Evolutionary conservation across 768 basidiomycete species (phyloP).

Genomic region (Epithele typhae): DNA sequence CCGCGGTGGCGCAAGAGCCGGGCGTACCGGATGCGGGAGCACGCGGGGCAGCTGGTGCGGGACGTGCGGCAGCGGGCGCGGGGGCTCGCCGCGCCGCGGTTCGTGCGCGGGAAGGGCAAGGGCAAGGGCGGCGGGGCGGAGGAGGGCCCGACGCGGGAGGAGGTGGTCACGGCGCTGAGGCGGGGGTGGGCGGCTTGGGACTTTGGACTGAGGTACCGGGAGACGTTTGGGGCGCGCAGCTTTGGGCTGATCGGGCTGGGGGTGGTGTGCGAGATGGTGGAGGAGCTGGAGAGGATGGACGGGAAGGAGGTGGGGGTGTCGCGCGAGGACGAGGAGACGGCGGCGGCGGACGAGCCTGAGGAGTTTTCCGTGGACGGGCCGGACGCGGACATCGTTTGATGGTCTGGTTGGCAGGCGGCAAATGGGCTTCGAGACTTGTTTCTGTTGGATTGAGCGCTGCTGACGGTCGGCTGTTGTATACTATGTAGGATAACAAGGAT

Average conservation of each 20-base stretch:
- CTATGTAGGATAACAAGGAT: no score
- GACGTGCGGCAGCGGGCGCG: slow-evolving; percentile 42
- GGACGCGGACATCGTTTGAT: no score
- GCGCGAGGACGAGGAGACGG: background rate
- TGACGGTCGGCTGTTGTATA: no score
- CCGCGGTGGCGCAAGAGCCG: slow-evolving; percentile 54
- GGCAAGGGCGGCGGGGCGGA: background rate
- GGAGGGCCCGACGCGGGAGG: slow-evolving; percentile 2
- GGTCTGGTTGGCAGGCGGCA: no score
- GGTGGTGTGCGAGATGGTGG: slow-evolving; percentile 54
- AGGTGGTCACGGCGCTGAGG: slow-evolving; percentile 29
- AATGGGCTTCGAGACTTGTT: no score
- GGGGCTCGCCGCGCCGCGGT: slow-evolving; percentile 16
- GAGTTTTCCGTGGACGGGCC: background rate
- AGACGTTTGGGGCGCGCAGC: slow-evolving; percentile 39
- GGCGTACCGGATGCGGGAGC: slow-evolving; percentile 57
- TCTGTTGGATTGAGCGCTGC: no score
- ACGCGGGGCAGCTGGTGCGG: slow-evolving; percentile 45
- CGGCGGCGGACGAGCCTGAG: background rate
- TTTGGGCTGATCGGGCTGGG: slow-evolving; percentile 65
- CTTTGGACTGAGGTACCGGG: slow-evolving; percentile 38
- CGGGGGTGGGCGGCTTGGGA: slow-evolving; percentile 64
- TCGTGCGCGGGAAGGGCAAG: background rate
- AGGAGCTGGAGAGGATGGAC: slow-evolving; percentile 29
- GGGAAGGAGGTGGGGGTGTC: no score